Conservation (phyloP, 495 filamentous ascomycete genomes). For the Penicillium canariense region DNA sequence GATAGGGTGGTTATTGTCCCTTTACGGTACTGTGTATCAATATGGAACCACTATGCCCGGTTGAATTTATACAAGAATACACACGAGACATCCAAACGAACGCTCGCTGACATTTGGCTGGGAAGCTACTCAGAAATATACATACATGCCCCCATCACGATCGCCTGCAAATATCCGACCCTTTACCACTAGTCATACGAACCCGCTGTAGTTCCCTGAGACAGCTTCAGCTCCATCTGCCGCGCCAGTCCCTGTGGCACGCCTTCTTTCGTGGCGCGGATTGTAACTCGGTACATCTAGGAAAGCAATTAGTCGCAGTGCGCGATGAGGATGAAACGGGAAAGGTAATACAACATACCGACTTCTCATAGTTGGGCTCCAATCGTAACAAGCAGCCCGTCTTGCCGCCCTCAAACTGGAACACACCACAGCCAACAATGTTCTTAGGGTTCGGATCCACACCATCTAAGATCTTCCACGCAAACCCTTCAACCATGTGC, state of each 20-base stretch:
- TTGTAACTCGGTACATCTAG: conserved; percentile 93
- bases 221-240: conserved; percentile 79
- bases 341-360: too few relatives aligned
- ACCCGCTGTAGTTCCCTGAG: conserved; percentile 44
- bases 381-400: conserved; percentile 89
- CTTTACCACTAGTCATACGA: conserved; percentile 9
- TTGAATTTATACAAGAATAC: conserved; percentile 21
- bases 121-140: conserved; percentile 23
- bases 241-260: conserved; percentile 79
- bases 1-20: background rate
- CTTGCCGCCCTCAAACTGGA: conserved; percentile 81
- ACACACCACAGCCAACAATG: conserved; percentile 90
- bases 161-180: conserved; percentile 5
- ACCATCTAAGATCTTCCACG: conserved; percentile 79
- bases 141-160: conserved; percentile 15
- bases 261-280: conserved; percentile 88
- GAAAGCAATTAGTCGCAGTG: background rate
- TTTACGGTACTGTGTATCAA: conserved; percentile 22
- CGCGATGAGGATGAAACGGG: too few relatives aligned
- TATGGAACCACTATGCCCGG: background rate
- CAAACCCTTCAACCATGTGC: conserved; percentile 71
- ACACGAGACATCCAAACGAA: conserved; percentile 10
- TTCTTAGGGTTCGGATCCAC: conserved; percentile 92
- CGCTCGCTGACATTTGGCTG: conserved; percentile 23
- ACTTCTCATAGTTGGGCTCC: conserved; percentile 90